phyloP scores from a whole-genome alignment of 345 rosid species.

The Eucalyptus polyanthemos region DNA sequence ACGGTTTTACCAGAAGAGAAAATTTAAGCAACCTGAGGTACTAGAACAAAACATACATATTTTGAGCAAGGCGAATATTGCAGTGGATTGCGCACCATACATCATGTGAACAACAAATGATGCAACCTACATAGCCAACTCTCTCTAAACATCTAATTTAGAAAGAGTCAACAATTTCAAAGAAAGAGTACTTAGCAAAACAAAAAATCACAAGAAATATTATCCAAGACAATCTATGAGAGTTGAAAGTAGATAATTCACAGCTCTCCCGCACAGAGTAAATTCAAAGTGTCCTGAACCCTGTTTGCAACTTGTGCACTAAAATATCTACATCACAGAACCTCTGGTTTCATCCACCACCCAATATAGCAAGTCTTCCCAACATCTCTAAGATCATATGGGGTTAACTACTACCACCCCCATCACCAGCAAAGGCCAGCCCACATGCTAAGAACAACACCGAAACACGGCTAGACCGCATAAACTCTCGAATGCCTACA shows the following conservation, averaged over 20 bases:
- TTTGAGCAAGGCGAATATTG: neutral
- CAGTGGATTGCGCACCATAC: neutral
- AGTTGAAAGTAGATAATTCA: neutral
- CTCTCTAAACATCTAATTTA: neutral
- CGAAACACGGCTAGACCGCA: neutral
- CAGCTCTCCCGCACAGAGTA: neutral
- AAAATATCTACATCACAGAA: neutral
- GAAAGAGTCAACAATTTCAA: neutral
- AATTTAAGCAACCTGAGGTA: neutral
- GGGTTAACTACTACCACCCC: neutral
- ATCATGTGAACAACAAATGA: neutral
- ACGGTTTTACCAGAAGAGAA: neutral
- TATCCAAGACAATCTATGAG: neutral
- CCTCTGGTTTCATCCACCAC: neutral
- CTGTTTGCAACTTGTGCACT: neutral
- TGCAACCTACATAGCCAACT: neutral
- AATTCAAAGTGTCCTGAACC: neutral
- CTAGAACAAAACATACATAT: neutral
- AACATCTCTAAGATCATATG: neutral
- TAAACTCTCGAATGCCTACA: neutral
- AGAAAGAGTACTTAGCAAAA: neutral
- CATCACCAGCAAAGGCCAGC: neutral
- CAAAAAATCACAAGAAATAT: neutral
- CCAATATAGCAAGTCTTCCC: neutral
- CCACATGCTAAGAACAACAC: neutral